These are phyloP conservation scores for Yamadazyma paraphyllophila DNA, from an alignment of 805 yeast species.

Conservation along the genomic window DNA sequence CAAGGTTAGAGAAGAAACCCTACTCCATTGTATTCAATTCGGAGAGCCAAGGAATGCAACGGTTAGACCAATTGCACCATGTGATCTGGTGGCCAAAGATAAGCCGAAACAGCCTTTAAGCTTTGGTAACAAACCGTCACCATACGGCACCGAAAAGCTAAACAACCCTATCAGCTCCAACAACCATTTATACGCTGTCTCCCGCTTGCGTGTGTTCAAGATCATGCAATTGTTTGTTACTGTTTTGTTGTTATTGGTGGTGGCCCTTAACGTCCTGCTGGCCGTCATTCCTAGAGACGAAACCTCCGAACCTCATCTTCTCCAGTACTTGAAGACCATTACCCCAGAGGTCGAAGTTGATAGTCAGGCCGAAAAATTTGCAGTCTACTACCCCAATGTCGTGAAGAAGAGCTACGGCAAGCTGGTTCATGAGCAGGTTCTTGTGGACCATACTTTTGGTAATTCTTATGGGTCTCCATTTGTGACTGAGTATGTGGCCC, in stretches of 20 bases:
- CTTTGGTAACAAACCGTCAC: neutral
- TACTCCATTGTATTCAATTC: slow-evolving; percentile 2
- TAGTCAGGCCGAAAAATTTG: slow-evolving; percentile 18
- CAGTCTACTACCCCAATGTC: slow-evolving; percentile 25
- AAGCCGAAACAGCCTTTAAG: neutral
- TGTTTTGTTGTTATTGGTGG: neutral
- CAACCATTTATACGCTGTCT: too few species aligned
- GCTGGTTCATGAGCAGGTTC: slow-evolving; percentile 38
- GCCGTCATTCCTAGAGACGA: neutral
- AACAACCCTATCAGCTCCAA: too few species aligned
- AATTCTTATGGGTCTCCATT: slow-evolving; percentile 61
- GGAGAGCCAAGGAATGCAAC: slow-evolving; percentile 1
- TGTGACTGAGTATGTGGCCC: slow-evolving; percentile 40
- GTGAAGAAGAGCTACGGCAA: slow-evolving; percentile 22
- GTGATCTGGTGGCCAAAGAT: neutral
- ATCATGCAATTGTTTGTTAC: neutral
- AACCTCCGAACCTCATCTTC: too few species aligned
- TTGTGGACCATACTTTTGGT: slow-evolving; percentile 52
- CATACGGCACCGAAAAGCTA: slow-evolving; percentile 3
- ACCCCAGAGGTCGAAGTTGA: neutral
- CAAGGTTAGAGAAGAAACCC: slow-evolving; percentile 2
- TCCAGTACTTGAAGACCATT: neutral
- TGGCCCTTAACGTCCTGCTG: slow-evolving; percentile 1
- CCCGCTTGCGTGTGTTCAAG: neutral
- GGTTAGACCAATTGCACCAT: too few species aligned